Base-by-base conservation (phyloP, 1,284 basidiomycete species). In the Ustilago trichophora region DNA sequence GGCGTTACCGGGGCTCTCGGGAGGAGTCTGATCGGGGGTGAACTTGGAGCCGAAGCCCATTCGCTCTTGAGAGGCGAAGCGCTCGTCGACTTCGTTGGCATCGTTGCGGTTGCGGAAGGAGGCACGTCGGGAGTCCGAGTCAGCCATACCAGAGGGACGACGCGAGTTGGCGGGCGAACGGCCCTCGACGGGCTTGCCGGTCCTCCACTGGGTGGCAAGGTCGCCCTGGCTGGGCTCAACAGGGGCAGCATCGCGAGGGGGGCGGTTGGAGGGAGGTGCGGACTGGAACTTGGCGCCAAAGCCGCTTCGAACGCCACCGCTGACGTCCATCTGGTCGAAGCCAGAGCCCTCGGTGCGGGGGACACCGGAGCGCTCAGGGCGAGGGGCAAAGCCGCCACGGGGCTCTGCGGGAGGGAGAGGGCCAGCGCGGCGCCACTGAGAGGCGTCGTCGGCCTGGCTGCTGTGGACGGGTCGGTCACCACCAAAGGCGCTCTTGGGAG, bases 351-450 rank as follows among this genome's bases (percentile, higher is more conserved):
- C 53, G 35, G 44, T 27, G 33, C 59, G 52, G 7, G 51, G 58
- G 12, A 65, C 65, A 35, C 72, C 67, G 40, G 55, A 58, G 11
- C 65, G 51, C 35, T 70, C 67, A 37, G 67, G 46, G 4, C 67
- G 60, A 38, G 67, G 51, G 18, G 51, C 59, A 43, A 69, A 69
- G 52, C 59, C 59, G n/a, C 65, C 60, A 18, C 71, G 60, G 25
- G 63, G 68, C 41, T 67, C 60, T 29, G 47, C 46, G 12, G 77
- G 50, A 6, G 79, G 76, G 0, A 94, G 87, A 38, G 93, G 94
- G 1, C 90, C 91, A 10, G 92, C 88, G 55, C 93, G 88, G 51
- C 93, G 87, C 93, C 93, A 97, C 59, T 88, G 88, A 19, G 72
- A 77, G 6, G 84, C 80, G 49, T 84, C 83, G 43, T 85, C 85